These are phyloP conservation scores for Inonotus obliquus DNA, from an alignment of 1,284 basidiomycete species.

Conservation along the genomic window DNA sequence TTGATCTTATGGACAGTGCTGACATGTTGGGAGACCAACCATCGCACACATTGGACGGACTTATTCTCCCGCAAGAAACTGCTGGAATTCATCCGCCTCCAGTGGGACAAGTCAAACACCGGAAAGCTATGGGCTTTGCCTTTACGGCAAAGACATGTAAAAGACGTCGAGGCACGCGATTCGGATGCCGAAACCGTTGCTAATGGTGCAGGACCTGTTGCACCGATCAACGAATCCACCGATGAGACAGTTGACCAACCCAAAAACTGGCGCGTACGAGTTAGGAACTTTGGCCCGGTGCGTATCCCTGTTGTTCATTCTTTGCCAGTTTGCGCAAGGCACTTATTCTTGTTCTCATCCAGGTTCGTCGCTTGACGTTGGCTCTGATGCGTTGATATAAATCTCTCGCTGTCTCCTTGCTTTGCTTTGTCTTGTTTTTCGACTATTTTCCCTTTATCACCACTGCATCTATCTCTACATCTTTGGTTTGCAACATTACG, in stretches of 20 bases:
- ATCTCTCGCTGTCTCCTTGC: too few species aligned
- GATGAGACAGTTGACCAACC: background rate
- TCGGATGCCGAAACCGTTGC: too few species aligned
- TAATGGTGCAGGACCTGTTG: background rate
- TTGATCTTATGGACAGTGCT: constrained; percentile 13
- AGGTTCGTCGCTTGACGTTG: background rate
- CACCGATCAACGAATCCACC: background rate
- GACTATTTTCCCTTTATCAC: too few species aligned
- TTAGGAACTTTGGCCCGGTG: constrained; percentile 1
- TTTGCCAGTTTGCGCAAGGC: background rate
- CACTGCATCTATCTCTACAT: too few species aligned
- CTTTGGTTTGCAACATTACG: too few species aligned
- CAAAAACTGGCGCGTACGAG: background rate
- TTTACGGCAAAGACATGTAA: too few species aligned
- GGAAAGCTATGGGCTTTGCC: background rate
- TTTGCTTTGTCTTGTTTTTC: too few species aligned
- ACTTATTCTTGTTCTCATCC: background rate
- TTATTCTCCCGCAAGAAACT: background rate
- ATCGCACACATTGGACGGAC: background rate
- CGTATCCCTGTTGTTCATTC: background rate
- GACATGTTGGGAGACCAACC: constrained; percentile 15
- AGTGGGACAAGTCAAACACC: background rate
- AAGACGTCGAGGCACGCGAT: background rate
- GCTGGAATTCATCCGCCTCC: background rate
- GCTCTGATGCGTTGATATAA: background rate